Evolutionary conservation across 2,329 filamentous ascomycete species (phyloP).

Genomic region (Stagonosporopsis tanaceti): DNA sequence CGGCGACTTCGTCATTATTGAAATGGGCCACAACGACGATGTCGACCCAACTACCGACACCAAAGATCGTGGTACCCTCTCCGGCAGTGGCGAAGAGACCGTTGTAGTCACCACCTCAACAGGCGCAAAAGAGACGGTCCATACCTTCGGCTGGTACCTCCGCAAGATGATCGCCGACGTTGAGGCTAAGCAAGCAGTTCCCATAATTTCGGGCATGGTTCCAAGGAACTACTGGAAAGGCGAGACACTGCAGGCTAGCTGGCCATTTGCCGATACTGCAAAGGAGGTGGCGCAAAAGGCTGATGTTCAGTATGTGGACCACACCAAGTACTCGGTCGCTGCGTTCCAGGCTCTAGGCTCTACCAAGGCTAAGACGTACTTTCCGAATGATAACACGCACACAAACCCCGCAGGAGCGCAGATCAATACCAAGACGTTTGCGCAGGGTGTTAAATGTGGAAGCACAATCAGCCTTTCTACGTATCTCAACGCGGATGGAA

Average conservation of each 20-base stretch:
- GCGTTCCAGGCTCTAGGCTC: not conserved
- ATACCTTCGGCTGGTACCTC: conserved; percentile 1
- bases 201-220: not conserved
- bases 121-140: not conserved
- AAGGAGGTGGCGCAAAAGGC: not conserved
- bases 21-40: conserved; percentile 1
- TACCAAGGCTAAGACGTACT: not conserved
- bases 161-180: not conserved
- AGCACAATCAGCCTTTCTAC: not conserved
- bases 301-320: not conserved
- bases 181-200: not conserved
- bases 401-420: not conserved
- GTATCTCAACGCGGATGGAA: not conserved
- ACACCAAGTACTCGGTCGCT: not conserved
- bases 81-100: not conserved
- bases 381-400: not conserved
- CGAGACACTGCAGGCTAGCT: not conserved
- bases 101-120: not conserved
- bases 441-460: not conserved
- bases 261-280: not conserved
- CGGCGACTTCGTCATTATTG: not conserved
- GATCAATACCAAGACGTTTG: not conserved
- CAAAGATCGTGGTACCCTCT: not conserved
- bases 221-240: not conserved
- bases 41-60: not conserved